Evolutionary conservation across 2,329 filamentous ascomycete genomes (phyloP).

Genomic region (Trichoderma afroharzianum): DNA sequence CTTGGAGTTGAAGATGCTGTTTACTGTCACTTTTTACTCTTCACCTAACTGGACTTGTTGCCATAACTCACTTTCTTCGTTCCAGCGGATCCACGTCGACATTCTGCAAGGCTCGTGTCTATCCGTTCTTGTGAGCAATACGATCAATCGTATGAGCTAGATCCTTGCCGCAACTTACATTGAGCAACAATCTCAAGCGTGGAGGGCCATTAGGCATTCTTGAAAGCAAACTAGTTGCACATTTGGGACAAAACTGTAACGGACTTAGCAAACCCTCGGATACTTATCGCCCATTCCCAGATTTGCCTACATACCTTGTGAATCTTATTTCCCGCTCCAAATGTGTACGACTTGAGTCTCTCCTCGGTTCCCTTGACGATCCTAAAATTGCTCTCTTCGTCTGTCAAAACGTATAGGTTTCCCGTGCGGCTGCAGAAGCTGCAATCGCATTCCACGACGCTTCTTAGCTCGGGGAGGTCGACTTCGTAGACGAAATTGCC

Average conservation of each 20-base stretch:
- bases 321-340: constrained; percentile 34
- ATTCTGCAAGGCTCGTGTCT: not conserved
- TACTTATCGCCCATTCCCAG: not conserved
- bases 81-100: constrained; percentile 38
- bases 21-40: not conserved
- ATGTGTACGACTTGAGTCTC: constrained; percentile 43
- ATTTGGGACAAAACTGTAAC: constrained; percentile 48
- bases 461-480: constrained; percentile 54
- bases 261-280: not conserved
- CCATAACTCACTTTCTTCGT: constrained; percentile 36
- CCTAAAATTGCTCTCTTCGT: constrained; percentile 31
- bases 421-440: constrained; percentile 58
- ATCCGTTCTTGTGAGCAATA: not conserved
- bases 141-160: too few species aligned
- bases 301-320: constrained; percentile 40
- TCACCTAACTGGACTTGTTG: constrained; percentile 34
- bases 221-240: constrained; percentile 43
- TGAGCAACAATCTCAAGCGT: constrained; percentile 9
- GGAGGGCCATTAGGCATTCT: not conserved
- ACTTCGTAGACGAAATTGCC: constrained; percentile 50
- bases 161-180: constrained; percentile 4
- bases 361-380: constrained; percentile 44
- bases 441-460: constrained; percentile 60
- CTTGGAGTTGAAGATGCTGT: not conserved
- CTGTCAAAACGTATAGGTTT: constrained; percentile 35